Evolutionary conservation across 1,139 yeast species (phyloP).

Genomic region (Casaregolazyma lundiana): DNA sequence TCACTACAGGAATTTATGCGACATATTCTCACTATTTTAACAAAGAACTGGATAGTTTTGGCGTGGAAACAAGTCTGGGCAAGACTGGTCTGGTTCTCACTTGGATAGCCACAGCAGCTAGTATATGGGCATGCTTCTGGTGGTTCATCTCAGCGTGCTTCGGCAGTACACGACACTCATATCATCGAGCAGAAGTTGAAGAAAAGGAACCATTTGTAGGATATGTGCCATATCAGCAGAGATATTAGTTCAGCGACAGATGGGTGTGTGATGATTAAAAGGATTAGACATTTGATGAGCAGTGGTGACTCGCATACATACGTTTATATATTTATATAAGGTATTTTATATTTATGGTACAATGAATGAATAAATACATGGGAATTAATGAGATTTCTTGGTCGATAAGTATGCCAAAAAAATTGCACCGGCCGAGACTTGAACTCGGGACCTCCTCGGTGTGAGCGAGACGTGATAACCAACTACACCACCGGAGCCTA

Average conservation of each 20-base stretch:
- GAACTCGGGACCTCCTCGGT: conserved; percentile 25
- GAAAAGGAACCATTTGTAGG: conserved; percentile 31
- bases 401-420: conserved; percentile 7
- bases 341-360: background rate
- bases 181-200: conserved; percentile 18
- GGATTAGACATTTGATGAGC: no score
- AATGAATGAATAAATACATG: conserved; percentile 4
- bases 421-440: conserved; percentile 19
- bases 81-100: conserved; percentile 38
- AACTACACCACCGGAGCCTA: conserved; percentile 26
- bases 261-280: background rate
- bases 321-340: background rate
- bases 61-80: conserved; percentile 39
- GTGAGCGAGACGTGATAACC: conserved; percentile 29
- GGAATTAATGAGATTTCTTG: no score
- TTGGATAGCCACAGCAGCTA: conserved; percentile 44
- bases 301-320: no score
- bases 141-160: conserved; percentile 43
- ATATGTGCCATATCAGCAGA: conserved; percentile 22
- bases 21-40: conserved; percentile 39
- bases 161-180: conserved; percentile 30
- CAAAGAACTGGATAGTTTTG: conserved; percentile 32
- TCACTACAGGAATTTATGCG: conserved; percentile 43
- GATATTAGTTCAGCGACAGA: conserved; percentile 2
- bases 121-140: conserved; percentile 37